These are phyloP conservation scores for Torulaspora globosa DNA, from an alignment of 1,139 yeast genomes.

Conservation along the genomic window DNA sequence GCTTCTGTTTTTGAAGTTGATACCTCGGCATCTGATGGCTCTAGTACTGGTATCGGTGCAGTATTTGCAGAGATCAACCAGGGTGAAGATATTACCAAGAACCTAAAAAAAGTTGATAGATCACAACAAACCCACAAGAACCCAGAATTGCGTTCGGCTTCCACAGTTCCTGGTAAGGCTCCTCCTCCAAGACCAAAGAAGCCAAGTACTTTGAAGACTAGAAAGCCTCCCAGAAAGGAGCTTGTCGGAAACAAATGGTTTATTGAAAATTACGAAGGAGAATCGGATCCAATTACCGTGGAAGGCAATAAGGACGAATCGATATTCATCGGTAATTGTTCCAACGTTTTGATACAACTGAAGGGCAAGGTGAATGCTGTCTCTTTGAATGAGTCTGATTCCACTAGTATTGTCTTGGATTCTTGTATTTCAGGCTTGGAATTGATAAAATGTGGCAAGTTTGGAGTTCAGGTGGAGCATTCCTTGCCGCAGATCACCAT, in stretches of 20 bases:
- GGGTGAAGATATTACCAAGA: constrained; percentile 80
- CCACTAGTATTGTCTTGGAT: constrained; percentile 75
- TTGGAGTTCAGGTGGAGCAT: constrained; percentile 82
- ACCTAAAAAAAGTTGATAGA: constrained; percentile 86
- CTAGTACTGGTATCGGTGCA: constrained; percentile 66
- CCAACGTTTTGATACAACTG: constrained; percentile 68
- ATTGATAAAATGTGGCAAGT: constrained; percentile 71
- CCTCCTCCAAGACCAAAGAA: constrained; percentile 60
- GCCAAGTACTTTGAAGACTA: constrained; percentile 55
- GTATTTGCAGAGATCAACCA: constrained; percentile 87
- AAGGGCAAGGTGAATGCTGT: constrained; percentile 91
- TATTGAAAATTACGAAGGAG: constrained; percentile 68
- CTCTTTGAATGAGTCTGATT: constrained; percentile 67
- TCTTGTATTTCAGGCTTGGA: constrained; percentile 85
- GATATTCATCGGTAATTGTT: constrained; percentile 79
- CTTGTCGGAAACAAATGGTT: constrained; percentile 86
- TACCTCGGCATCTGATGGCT: constrained; percentile 31
- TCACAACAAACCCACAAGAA: constrained; percentile 94
- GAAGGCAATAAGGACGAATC: constrained; percentile 86
- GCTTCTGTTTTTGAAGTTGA: constrained; percentile 56
- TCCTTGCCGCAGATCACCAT: constrained; percentile 75
- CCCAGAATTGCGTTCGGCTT: constrained; percentile 65
- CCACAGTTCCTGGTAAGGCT: constrained; percentile 43
- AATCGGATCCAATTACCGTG: constrained; percentile 53
- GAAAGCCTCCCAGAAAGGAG: constrained; percentile 71